Evolutionary conservation across 306 rosid species (phyloP), one percentile per base, ranked within the genome.

Genomic region (Comarum palustre): DNA sequence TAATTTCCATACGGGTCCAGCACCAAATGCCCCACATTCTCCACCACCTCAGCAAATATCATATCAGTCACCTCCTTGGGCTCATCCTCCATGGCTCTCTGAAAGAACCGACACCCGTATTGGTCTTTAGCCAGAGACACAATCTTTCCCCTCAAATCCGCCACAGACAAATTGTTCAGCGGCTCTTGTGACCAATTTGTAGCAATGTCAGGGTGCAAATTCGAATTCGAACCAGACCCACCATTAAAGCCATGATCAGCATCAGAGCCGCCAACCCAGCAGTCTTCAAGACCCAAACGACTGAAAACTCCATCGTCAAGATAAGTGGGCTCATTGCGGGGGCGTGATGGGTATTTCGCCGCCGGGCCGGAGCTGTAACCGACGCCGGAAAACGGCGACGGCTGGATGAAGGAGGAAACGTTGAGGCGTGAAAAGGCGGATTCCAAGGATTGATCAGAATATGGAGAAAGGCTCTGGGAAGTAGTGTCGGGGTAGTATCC

Each of bases 1-100:
- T 84, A 76, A 38, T 80, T 87, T 16, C 92, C 97, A 46, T 50
- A 78, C 2, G 83, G 82, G 50, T 88, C 80, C 17, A 79, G 3
- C 86, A 86, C 82, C 70, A 91, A 72, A 42, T 74, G 75, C 22
- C 34, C 19, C 11, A 85, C 73, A 43, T 84, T 55, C 17, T 69
- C 69, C 1, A 85, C 69, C 68, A 89, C 64, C 82, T 85, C 90
- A 0, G 3, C 3, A 65, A 84, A 82, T 3, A 87, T 62, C 7
- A 47, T 9, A 17, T 71, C 73, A 25, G 81, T 42, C 19, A 74
- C 76, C 34, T 77, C 74, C 0, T 38, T 34, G 1, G 68, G 81
- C 15, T 76, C 42, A 34, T 7, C 64, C 25, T 69, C 78, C 78
- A 90, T 46, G 54, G 20, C 61, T 36, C 66, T 75, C 70, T 73